These are phyloP conservation scores for Triticum turgidum DNA, from an alignment of 176 grass and related monocot species.

Conservation along the genomic window DNA sequence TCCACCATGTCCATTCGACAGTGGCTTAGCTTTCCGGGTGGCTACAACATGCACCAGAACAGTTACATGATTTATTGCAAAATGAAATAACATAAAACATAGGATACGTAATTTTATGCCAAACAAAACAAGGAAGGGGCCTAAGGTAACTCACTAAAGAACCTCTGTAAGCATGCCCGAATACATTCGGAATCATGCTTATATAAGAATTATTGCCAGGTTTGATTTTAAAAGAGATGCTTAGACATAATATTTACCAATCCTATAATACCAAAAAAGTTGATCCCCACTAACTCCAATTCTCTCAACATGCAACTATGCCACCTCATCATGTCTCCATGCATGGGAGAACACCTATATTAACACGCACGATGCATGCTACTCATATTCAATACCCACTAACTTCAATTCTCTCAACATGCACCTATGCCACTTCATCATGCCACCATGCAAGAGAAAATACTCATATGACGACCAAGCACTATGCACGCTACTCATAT, in stretches of 20 bases:
- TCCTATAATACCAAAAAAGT: too few species aligned
- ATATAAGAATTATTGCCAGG: background rate
- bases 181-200: constrained; percentile 14
- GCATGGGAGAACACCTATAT: too few species aligned
- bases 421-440: too few species aligned
- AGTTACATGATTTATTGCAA: constrained; percentile 22
- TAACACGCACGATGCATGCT: too few species aligned
- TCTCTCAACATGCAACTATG: too few species aligned
- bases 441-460: too few species aligned
- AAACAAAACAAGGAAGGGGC: background rate
- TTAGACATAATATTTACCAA: background rate
- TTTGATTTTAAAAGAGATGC: constrained; percentile 7
- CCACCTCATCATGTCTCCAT: too few species aligned
- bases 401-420: too few species aligned
- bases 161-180: background rate
- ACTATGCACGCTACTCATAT: too few species aligned
- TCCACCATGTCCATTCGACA: constrained; percentile 79
- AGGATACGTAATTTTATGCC: background rate
- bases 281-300: too few species aligned
- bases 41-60: constrained; percentile 43
- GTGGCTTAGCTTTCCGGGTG: constrained; percentile 62
- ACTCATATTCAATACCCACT: too few species aligned
- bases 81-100: background rate
- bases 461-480: too few species aligned
- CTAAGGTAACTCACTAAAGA: background rate